These are phyloP conservation scores for Pholiota conissans DNA, from an alignment of 768 basidiomycete genomes.

Conservation along the genomic window DNA sequence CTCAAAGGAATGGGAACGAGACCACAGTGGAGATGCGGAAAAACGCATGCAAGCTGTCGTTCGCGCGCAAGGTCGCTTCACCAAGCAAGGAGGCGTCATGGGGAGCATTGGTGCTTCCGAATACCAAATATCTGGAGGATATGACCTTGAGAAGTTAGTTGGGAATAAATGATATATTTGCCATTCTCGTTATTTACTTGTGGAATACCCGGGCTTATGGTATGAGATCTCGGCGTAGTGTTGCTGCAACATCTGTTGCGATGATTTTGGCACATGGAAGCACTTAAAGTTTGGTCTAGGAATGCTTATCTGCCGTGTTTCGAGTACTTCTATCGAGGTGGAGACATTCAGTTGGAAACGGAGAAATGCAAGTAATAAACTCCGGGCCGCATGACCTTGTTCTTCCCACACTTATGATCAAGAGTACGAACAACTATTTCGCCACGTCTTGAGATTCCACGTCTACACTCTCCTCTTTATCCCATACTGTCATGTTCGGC, in stretches of 20 bases:
- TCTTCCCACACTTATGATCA: constrained; percentile 18
- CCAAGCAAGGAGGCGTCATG: constrained; percentile 79
- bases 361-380: neutral
- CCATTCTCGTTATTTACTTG: neutral
- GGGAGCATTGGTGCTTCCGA: constrained; percentile 66
- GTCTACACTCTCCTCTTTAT: constrained; percentile 20
- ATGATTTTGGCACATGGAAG: too few species aligned
- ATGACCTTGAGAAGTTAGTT: constrained; percentile 63
- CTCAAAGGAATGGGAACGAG: constrained; percentile 38
- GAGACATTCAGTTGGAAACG: too few species aligned
- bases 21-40: constrained; percentile 60
- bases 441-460: constrained; percentile 28
- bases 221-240: neutral
- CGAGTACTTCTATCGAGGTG: too few species aligned
- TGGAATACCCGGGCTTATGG: neutral
- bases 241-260: too few species aligned
- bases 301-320: too few species aligned
- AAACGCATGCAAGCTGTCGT: constrained; percentile 86
- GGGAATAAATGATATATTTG: constrained; percentile 11
- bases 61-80: constrained; percentile 76
- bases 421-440: constrained; percentile 7
- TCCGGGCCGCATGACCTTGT: neutral
- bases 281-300: too few species aligned
- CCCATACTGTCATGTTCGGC: constrained; percentile 52
- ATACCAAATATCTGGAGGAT: constrained; percentile 74